A percentile compares a stretch with the other conserved stretches of the same genome.
phyloP scores from a whole-genome alignment of 192 early-diverging fungal species.

The Dissophora globulifera region DNA sequence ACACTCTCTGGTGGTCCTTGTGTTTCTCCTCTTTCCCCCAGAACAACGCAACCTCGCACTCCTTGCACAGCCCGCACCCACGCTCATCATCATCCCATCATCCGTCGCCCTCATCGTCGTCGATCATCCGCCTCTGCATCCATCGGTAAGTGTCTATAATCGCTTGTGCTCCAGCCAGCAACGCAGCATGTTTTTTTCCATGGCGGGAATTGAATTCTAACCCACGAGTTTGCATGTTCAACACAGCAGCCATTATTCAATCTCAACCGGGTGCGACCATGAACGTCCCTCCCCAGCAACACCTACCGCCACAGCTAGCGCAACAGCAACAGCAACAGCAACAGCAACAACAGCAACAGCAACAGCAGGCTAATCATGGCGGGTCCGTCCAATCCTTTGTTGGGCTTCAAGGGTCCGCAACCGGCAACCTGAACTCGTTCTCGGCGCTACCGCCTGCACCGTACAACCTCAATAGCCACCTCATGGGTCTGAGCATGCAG shows the following conservation, averaged over 20 bases:
- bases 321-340: constrained; percentile 29
- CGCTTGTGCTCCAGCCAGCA: no score
- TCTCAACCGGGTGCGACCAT: constrained; percentile 30
- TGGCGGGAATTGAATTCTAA: constrained; percentile 40
- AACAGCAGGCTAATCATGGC: constrained; percentile 14
- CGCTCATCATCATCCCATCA: not conserved
- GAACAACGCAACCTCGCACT: no score
- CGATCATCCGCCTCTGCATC: not conserved
- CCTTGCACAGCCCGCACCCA: no score
- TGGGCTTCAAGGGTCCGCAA: constrained; percentile 17
- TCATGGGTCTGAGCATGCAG: constrained; percentile 44
- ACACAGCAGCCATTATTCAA: constrained; percentile 7
- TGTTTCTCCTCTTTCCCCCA: no score
- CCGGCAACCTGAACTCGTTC: constrained; percentile 23
- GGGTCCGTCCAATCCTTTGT: constrained; percentile 18
- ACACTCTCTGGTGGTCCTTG: no score
- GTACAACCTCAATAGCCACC: constrained; percentile 39
- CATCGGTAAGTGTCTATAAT: not conserved
- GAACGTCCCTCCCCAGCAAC: constrained; percentile 25
- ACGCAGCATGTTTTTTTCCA: no score
- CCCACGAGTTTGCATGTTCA: not conserved
- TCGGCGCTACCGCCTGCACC: constrained; percentile 31
- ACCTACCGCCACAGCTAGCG: constrained; percentile 19
- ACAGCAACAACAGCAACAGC: constrained; percentile 14
- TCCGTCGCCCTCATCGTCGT: not conserved